Base-by-base conservation (phyloP, 352 stramenopile genomes). In the Blastocystis sp. region DNA sequence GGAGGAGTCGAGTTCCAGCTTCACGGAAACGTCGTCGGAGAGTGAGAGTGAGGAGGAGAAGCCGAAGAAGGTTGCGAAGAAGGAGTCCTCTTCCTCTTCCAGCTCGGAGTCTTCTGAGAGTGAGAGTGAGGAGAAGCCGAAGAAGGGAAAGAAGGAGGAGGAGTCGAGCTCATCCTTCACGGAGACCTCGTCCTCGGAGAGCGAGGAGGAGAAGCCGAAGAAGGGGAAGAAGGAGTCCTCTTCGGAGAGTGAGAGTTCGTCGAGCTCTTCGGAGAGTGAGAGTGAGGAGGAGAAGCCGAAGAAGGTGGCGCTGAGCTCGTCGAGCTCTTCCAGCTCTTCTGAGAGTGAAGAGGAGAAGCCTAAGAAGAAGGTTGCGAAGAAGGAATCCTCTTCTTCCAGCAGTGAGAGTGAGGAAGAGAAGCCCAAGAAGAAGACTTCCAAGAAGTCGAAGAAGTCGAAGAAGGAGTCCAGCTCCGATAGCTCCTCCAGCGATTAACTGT, bases 1-100 rank as follows among this genome's bases (percentile, higher is more conserved):
- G 19, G 42, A 52, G 43, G 52, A 19, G 24, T 34, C n/a, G 1
- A 69, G 38, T 21, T 66, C 59, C n/a, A 68, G 68, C 54, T 57
- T 10, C 59, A 57, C n/a, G 4, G 42, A 24, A 11, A 34, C 14
- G 17, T 64, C 28, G 21, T 64, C 28, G 21, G 59, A 65, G 10
- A 68, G 34, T 10, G 76, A 87, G 61, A 87, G 76, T 21, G 76
- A 87, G 40, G 76, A 87, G 40, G 54, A 87, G 61, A 76, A 87
- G 76, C 40, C 61, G 52, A 62, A 57, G 61, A 87, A 87, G 76
- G 74, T 3, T 3, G 48, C n/a, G 14, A 87, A 71, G 40, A 57
- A 57, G 48, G 48, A 57, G 48, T 57, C 48, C 6, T 17, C 6
- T 57, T 57, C 48, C 14, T 63, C 43, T 11, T 87, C 59, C 74